Base-by-base conservation (phyloP, 1,284 basidiomycete genomes). In the Ceratobasidium papillatum region DNA sequence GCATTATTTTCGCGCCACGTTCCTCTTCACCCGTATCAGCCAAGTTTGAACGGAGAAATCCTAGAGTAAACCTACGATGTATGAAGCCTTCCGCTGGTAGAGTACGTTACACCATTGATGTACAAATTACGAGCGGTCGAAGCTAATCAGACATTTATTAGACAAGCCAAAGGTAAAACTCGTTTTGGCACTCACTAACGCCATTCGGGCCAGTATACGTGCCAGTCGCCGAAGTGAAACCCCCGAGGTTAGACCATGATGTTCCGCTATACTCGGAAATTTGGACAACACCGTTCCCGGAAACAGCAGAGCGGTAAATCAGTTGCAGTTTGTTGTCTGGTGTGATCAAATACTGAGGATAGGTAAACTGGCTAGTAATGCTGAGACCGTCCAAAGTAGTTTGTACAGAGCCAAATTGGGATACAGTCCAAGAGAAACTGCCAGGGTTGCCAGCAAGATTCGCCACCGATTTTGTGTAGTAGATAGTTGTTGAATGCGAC, bases 41-140 rank as follows among this genome's bases (percentile, higher is more conserved):
- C 17, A 38, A 41, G 36, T 49, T 25, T 11, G 54, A 27, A 54
- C 19, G 32, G 9, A 32, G n/a, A 36, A 14, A 1, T 38, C 7
- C 7, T 12, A 19, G 11, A n/a, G 9, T 8, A 22, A 8, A 59
- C 71, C 5, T 54, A 73, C 71, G 75, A 74, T 25, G 65, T 62
- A 58, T 76, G 75, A 45, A 76, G 71, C 22, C 75, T 73, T 8
- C 75, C 73, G 30, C 45, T 68, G 36, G 45, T 56, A 9, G 75
- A 75, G 41, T 77, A 76, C 25, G 75, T 77, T n/a, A 76, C 69
- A 4, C 76, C 76, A 69, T 77, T 75, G 27, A 77, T 77, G 47
- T 77, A 77, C 22, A 77, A 49, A 41, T 71, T 75, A 61, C 49
- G 61, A 34, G 59, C 56, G 17, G 56, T 64, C 3, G 62, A 72